Base-by-base conservation (phyloP, 192 early-diverging fungal genomes). In the Cetraspora pellucida region DNA sequence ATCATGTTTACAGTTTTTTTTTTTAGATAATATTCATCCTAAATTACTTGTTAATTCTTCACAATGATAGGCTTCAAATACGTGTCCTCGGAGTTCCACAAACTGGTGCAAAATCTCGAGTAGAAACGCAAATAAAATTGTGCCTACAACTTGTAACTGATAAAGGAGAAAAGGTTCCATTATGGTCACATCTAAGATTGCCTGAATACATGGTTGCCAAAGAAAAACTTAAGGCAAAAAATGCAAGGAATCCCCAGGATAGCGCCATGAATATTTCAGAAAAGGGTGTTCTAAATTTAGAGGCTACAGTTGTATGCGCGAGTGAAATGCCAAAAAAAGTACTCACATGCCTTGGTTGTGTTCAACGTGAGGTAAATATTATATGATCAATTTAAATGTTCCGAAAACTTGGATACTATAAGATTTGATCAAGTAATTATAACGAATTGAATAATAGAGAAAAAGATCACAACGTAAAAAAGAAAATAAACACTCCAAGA, bases 81-180 rank as follows among this genome's bases (percentile, higher is more conserved):
- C 74, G 37, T 44, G 63, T 76, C 43, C 46, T 76, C 23, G 89
- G 89, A 25, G 78, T 90, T 28, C 85, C 87, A 19, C 75, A 72
- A 43, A 82, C 80, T 49, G 89, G 89, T 55, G 92, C 92, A 37
- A 94, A 95, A 80, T 96, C 94, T 13, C 85, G 96, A 8, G 96
- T 97, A 49, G 95, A 98, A 84, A 98, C 96, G 23, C 96, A 96
- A 83, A 95, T 96, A 79, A 96, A 95, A 73, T 85, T 97, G 28
- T 95, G 93, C 43, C 80, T 98, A 77, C 93, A 95, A 77, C 85
- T 98, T 30, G 86, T 91, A 1, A 91, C 88, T 16, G 80, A 84
- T 55, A 75, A 85, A 66, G 93, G 92, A 74, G 91, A 91, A 72
- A 91, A 91, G 47, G 90, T 91, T 17, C 79, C 81, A 25, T 82